Evolutionary conservation across 176 grass and related monocot species (phyloP).

Genomic region (Alloteropsis semialata): DNA sequence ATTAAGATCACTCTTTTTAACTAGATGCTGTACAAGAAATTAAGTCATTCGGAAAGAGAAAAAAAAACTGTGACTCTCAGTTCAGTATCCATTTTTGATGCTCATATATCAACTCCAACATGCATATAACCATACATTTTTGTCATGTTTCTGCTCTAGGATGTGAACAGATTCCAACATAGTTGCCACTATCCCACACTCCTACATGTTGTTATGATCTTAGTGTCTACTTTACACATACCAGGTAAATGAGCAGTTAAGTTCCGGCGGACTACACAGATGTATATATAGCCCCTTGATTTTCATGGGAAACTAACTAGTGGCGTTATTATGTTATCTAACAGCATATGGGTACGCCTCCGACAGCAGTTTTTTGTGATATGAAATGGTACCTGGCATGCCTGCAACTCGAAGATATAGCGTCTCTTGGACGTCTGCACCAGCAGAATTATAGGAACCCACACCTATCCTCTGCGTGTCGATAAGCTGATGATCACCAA

Average conservation of each 20-base stretch:
- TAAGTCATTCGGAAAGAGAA: too few relatives aligned
- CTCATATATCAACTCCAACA: background rate
- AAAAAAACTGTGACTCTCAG: background rate
- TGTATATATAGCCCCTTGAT: background rate
- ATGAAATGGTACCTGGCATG: background rate
- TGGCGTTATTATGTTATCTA: background rate
- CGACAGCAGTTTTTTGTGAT: background rate
- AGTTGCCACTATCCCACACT: background rate
- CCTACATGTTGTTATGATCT: background rate
- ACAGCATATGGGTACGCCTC: background rate
- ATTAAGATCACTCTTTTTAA: background rate
- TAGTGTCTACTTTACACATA: background rate
- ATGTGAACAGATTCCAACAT: background rate
- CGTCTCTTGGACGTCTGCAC: slow-evolving; percentile 2
- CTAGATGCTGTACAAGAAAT: background rate
- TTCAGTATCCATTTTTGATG: background rate
- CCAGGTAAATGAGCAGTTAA: background rate
- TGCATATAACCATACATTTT: background rate
- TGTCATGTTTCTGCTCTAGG: background rate
- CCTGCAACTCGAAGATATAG: slow-evolving; percentile 35
- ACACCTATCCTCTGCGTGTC: slow-evolving; percentile 7
- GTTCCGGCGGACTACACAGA: background rate
- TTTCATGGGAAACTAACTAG: background rate
- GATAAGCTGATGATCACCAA: slow-evolving; percentile 13
- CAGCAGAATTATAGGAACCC: background rate